Percentiles rank a stretch among this genome's conserved stretches.
Evolutionary conservation across 1,139 yeast genomes (phyloP).

Genomic region (Saccharomycopsis crataegensis): DNA sequence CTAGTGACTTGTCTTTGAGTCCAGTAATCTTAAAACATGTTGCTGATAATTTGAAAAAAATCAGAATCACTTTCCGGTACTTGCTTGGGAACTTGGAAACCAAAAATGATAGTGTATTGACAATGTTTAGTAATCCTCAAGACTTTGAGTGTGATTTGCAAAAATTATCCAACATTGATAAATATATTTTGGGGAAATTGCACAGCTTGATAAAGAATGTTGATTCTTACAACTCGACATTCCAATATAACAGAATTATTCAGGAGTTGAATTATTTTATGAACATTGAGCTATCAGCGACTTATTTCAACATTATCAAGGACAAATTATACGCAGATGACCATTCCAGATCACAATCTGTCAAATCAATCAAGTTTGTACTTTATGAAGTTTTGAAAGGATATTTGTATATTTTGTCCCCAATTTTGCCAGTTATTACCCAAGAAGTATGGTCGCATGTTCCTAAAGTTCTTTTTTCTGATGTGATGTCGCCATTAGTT

Average conservation of each 20-base stretch:
- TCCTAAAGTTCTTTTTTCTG: slow-evolving; percentile 26
- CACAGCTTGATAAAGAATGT: slow-evolving; percentile 39
- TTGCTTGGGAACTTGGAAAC: slow-evolving; percentile 68
- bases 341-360: slow-evolving; percentile 34
- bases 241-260: slow-evolving; percentile 59
- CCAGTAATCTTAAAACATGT: slow-evolving; percentile 68
- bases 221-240: slow-evolving; percentile 41
- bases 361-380: slow-evolving; percentile 69
- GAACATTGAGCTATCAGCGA: slow-evolving; percentile 69
- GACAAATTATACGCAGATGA: slow-evolving; percentile 77
- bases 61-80: slow-evolving; percentile 75
- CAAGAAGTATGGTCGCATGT: slow-evolving; percentile 81
- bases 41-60: slow-evolving; percentile 71
- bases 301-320: slow-evolving; percentile 81
- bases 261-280: slow-evolving; percentile 63
- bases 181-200: slow-evolving; percentile 52
- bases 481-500: slow-evolving; percentile 44
- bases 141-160: slow-evolving; percentile 28
- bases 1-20: slow-evolving; percentile 71
- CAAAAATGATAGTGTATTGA: slow-evolving; percentile 23
- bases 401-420: slow-evolving; percentile 63
- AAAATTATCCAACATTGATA: slow-evolving; percentile 52
- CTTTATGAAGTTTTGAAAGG: slow-evolving; percentile 52
- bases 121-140: not conserved
- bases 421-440: slow-evolving; percentile 72